Percentiles rank a stretch among this genome's conserved stretches.
Conservation (phyloP, 495 filamentous ascomycete species). For the Aspergillus conjunctus region DNA sequence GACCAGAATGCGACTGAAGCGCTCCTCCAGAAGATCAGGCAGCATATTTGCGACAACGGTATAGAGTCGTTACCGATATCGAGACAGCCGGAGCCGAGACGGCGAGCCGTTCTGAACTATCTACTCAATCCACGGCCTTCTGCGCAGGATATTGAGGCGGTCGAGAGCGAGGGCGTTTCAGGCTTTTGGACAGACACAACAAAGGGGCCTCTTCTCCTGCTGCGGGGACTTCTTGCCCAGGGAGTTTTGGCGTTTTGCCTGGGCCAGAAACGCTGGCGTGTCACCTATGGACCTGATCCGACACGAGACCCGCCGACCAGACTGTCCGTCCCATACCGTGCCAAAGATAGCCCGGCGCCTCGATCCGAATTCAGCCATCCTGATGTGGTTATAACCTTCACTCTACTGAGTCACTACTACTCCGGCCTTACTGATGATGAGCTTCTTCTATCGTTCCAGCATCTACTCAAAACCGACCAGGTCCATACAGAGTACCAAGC, state of each 20-base stretch:
- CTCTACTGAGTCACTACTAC: slow-evolving; percentile 71
- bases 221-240: slow-evolving; percentile 62
- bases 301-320: background rate
- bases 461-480: slow-evolving; percentile 58
- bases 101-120: slow-evolving; percentile 43
- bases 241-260: slow-evolving; percentile 59
- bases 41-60: slow-evolving; percentile 24
- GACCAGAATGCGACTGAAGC: slow-evolving; percentile 14
- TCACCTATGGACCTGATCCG: slow-evolving; percentile 43
- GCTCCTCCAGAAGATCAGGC: slow-evolving; percentile 16
- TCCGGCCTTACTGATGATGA: slow-evolving; percentile 58
- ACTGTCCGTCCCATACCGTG: slow-evolving; percentile 62
- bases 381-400: slow-evolving; percentile 68
- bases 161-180: slow-evolving; percentile 10
- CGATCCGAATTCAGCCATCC: slow-evolving; percentile 75
- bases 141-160: background rate
- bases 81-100: slow-evolving; percentile 29
- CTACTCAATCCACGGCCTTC: slow-evolving; percentile 37
- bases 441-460: slow-evolving; percentile 49
- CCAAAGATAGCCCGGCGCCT: slow-evolving; percentile 65
- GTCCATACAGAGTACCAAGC: slow-evolving; percentile 54
- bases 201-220: slow-evolving; percentile 28
- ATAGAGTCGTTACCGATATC: slow-evolving; percentile 22
- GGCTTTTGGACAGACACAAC: slow-evolving; percentile 40
- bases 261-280: slow-evolving; percentile 62